Evolutionary conservation across 345 rosid genomes (phyloP).

Genomic region (Populus davidiana): DNA sequence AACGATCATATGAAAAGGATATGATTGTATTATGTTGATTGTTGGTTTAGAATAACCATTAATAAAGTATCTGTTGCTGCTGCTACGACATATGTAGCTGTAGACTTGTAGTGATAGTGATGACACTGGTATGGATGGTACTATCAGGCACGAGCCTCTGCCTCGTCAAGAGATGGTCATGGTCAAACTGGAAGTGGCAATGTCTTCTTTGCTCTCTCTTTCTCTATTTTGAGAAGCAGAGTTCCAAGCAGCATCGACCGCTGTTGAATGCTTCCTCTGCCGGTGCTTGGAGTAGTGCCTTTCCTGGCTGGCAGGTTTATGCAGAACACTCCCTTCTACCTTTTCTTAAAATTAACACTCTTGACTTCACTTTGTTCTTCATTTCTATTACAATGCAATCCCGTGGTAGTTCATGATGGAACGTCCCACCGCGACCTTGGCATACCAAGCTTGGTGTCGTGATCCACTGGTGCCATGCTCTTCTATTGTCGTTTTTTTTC

Average conservation of each 20-base stretch:
- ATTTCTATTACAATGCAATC: background rate
- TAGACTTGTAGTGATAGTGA: background rate
- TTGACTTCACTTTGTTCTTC: background rate
- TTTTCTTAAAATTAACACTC: background rate
- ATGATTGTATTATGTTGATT: too few relatives aligned
- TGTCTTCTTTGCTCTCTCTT: background rate
- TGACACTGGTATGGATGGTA: background rate
- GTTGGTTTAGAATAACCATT: too few relatives aligned
- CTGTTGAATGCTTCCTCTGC: background rate
- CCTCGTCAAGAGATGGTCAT: background rate
- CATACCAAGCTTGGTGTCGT: conserved; percentile 27
- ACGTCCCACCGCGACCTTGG: conserved; percentile 7
- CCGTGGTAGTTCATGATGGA: conserved; percentile 24
- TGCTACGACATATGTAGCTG: background rate
- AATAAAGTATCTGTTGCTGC: background rate
- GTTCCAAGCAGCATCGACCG: background rate
- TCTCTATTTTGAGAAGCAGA: background rate
- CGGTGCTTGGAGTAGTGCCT: background rate
- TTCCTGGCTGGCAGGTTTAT: background rate
- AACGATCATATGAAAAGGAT: too few relatives aligned
- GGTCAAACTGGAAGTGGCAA: background rate
- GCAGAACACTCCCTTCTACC: too few relatives aligned
- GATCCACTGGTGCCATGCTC: conserved; percentile 21
- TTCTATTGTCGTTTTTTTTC: background rate
- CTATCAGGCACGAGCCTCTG: background rate